Evolutionary conservation across 2,329 filamentous ascomycete species (phyloP), one percentile per base, ranked within the genome.

Genomic region (Hypocrella siamensis): DNA sequence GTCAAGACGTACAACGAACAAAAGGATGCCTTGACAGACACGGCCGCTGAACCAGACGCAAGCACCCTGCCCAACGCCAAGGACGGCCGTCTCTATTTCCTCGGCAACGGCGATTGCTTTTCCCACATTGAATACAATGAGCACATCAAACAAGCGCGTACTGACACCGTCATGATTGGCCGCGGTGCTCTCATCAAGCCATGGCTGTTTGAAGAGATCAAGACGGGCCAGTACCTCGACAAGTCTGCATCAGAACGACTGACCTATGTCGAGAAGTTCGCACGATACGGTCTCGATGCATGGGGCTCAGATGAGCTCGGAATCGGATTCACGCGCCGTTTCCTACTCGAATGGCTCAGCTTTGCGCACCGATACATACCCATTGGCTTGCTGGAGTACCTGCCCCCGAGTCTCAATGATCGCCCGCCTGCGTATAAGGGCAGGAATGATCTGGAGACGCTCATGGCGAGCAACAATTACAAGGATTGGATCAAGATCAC

Each of bases 401-500:
- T 98, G 31, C 90, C 90, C 27, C 86, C 90, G 1, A 79, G 67
- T 43, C 70, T 98, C 32, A 85, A 94, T 46, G 88, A 98, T 51
- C 67, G 90, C 15, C 83, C 90, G 30, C 88, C 88, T 5, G 73
- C 75, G 28, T 98, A 80, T 51, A 70, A 64, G 44, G 86, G 88
- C 15, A 67, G 90, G 36, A 79, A 90, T 54, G 90, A 98, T 33
- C 56, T 98, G 49, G 90, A 98, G 67, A 93, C 83, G n/a, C 60
- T 98, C 41, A 67, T 98, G 58, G 78, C 77, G 11, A 94, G 85
- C 56, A 72, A 74, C 40, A 85, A 96, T 56, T 94, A 93, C 60
- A 80, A 79, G 59, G 90, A 98, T 55, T 98, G 90, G 90, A 85
- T 98, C 53, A 96, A 93, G 63, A 92, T 98, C 47, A 92, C 78